phyloP scores from a whole-genome alignment of 2,329 filamentous ascomycete genomes.

The Ambrosiella xylebori region DNA sequence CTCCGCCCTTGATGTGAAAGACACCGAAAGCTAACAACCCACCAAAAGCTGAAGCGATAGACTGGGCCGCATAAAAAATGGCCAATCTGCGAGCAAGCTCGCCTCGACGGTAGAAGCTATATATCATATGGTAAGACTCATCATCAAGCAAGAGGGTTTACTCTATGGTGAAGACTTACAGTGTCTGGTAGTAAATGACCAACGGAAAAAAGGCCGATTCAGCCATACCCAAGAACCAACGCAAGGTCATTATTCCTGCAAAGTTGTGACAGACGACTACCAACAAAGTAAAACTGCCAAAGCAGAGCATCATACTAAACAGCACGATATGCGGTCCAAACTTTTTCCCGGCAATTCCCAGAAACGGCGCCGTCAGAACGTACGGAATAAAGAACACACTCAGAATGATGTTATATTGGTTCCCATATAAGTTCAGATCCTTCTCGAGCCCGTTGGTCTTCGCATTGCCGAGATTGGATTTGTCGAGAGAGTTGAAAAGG shows the following conservation, averaged over 20 bases:
- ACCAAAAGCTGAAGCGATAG: constrained; percentile 47
- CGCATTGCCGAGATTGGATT: constrained; percentile 31
- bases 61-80: constrained; percentile 59
- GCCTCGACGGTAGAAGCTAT: constrained; percentile 31
- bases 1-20: constrained; percentile 27
- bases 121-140: constrained; percentile 19
- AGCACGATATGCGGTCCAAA: constrained; percentile 49
- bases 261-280: constrained; percentile 34
- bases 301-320: constrained; percentile 54
- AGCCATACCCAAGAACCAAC: constrained; percentile 34
- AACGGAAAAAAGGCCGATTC: constrained; percentile 39
- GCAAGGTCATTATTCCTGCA: constrained; percentile 30
- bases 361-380: constrained; percentile 46
- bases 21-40: constrained; percentile 31
- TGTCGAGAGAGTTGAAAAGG: constrained; percentile 31
- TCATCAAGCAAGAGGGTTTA: too few relatives aligned
- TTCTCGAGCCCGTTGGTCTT: constrained; percentile 33
- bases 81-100: constrained; percentile 32
- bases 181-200: constrained; percentile 34
- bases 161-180: constrained; percentile 5
- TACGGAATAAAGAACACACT: constrained; percentile 63
- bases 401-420: constrained; percentile 55
- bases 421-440: constrained; percentile 33
- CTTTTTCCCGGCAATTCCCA: constrained; percentile 49
- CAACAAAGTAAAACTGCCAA: constrained; percentile 49